Percentiles rank a stretch among this genome's conserved stretches.
These are phyloP conservation scores for Scedosporium boydii DNA, from an alignment of 2,329 filamentous ascomycete genomes.

Conservation along the genomic window DNA sequence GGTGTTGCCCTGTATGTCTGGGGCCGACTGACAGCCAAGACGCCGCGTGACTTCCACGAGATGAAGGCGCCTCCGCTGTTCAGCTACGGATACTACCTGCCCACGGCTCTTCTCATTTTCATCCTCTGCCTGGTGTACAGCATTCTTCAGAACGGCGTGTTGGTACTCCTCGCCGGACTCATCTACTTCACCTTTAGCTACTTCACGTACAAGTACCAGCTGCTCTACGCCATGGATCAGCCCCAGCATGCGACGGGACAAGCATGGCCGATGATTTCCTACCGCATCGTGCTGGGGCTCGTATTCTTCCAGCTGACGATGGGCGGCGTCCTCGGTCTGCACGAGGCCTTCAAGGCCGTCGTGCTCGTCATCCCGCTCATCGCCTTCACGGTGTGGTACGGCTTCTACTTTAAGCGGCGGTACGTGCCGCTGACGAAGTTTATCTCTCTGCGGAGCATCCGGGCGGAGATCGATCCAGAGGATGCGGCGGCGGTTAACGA, in stretches of 20 bases:
- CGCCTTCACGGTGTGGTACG: constrained; percentile 78
- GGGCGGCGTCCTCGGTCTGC: constrained; percentile 72
- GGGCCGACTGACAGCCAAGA: constrained; percentile 67
- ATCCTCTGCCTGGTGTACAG: constrained; percentile 96
- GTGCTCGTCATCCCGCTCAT: constrained; percentile 67
- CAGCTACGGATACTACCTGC: constrained; percentile 92
- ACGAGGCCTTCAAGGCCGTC: constrained; percentile 63
- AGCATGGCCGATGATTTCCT: constrained; percentile 95
- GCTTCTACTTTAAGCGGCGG: constrained; percentile 66
- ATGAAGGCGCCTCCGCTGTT: constrained; percentile 76
- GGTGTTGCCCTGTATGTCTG: constrained; percentile 77
- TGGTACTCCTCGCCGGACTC: constrained; percentile 72
- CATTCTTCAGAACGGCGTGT: constrained; percentile 68
- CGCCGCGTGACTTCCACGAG: constrained; percentile 80
- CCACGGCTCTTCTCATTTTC: constrained; percentile 84
- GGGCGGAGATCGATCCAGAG: constrained; percentile 37
- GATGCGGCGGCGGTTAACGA: constrained; percentile 26
- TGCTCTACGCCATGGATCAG: constrained; percentile 97
- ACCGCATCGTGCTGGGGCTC: constrained; percentile 77
- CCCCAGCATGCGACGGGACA: constrained; percentile 87
- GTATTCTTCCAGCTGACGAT: constrained; percentile 87
- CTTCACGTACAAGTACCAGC: constrained; percentile 93
- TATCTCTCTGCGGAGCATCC: constrained; percentile 82
- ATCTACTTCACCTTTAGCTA: constrained; percentile 77
- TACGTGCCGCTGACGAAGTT: constrained; percentile 87